phyloP scores from a whole-genome alignment of 2,329 filamentous ascomycete species.

The Cladorrhinum sp. region DNA sequence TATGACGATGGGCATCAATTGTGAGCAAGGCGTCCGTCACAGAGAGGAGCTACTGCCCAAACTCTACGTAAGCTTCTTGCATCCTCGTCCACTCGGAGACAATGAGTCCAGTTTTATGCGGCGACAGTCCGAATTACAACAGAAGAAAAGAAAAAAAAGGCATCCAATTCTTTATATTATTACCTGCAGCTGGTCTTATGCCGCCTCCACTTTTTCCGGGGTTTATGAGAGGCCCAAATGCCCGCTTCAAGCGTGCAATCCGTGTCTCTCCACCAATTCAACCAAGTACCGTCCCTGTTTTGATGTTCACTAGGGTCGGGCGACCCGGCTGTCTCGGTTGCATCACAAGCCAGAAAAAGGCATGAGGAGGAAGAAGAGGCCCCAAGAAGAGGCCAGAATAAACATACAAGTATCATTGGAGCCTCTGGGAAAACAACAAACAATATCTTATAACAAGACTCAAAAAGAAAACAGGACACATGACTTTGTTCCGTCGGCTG shows the following conservation, averaged over 20 bases:
- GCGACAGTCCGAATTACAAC: background rate
- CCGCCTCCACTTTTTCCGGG: constrained; percentile 16
- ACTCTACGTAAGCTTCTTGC: background rate
- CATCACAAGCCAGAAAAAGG: constrained; percentile 9
- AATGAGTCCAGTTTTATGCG: background rate
- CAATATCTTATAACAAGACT: background rate
- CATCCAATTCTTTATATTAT: constrained; percentile 17
- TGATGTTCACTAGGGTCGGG: constrained; percentile 14
- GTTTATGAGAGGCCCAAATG: constrained; percentile 2
- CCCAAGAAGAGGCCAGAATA: background rate
- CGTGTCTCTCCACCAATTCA: constrained; percentile 18
- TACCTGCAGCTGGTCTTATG: constrained; percentile 26
- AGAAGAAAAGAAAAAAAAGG: background rate
- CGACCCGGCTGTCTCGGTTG: constrained; percentile 24
- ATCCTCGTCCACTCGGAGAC: background rate
- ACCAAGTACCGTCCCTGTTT: constrained; percentile 17
- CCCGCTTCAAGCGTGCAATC: constrained; percentile 11
- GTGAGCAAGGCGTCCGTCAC: background rate
- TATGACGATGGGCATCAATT: background rate
- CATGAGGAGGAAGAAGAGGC: constrained; percentile 5
- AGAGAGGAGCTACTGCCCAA: background rate
- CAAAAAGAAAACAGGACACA: background rate
- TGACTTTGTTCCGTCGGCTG: background rate
- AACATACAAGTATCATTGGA: too few species aligned
- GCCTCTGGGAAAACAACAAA: background rate